Evolutionary conservation across 768 basidiomycete genomes (phyloP).

Genomic region (Agaricus blazei): DNA sequence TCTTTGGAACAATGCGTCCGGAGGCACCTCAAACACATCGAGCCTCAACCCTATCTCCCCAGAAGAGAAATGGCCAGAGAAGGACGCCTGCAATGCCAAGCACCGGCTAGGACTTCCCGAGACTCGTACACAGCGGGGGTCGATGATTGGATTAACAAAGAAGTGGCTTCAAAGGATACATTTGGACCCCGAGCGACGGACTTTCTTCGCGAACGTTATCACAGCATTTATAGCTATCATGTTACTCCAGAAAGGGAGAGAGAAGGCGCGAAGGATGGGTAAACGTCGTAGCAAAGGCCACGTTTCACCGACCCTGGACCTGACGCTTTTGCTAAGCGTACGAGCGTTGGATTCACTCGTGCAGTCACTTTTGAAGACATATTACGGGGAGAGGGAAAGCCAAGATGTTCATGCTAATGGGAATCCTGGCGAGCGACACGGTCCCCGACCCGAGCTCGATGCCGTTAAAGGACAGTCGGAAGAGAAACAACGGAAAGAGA

Average conservation of each 20-base stretch:
- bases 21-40: too few relatives aligned
- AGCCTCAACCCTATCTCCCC: background rate
- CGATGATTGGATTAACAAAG: slow-evolving; percentile 11
- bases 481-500: slow-evolving; percentile 24
- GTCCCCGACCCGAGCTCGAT: slow-evolving; percentile 11
- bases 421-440: background rate
- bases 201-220: slow-evolving; percentile 53
- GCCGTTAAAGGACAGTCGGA: slow-evolving; percentile 18
- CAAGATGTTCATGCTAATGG: background rate
- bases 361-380: slow-evolving; percentile 43
- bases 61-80: background rate
- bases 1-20: slow-evolving; percentile 27
- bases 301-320: slow-evolving; percentile 56
- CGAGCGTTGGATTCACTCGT: slow-evolving; percentile 61
- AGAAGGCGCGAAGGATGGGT: slow-evolving; percentile 24
- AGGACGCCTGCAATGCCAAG: too few relatives aligned
- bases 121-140: background rate
- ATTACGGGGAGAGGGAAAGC: slow-evolving; percentile 10
- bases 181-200: slow-evolving; percentile 38
- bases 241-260: slow-evolving; percentile 50
- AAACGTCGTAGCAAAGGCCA: background rate
- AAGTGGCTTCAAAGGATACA: slow-evolving; percentile 15
- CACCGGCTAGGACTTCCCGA: too few relatives aligned
- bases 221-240: slow-evolving; percentile 53
- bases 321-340: slow-evolving; percentile 63